A percentile compares a stretch with the other conserved stretches of the same genome.
These are phyloP conservation scores for Inga leiocalycina DNA, from an alignment of 306 rosid genomes.

Conservation along the genomic window DNA sequence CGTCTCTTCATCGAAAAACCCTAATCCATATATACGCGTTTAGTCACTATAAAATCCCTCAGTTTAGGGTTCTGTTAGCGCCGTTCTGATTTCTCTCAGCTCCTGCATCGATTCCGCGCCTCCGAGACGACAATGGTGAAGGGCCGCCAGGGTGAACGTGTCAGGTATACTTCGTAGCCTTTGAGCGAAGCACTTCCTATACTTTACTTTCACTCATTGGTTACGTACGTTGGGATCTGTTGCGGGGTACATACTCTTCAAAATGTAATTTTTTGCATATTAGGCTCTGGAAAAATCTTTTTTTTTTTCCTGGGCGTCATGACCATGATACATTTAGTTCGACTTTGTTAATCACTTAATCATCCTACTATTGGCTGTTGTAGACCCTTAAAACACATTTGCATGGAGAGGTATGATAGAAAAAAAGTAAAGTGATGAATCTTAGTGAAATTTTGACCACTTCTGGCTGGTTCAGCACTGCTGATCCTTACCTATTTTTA, in stretches of 20 bases:
- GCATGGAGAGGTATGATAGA: not conserved
- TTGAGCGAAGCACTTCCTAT: too few species aligned
- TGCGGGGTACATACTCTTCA: not conserved
- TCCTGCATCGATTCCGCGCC: not conserved
- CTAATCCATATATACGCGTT: not conserved
- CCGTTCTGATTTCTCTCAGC: not conserved
- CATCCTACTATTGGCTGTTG: not conserved
- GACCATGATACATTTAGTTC: not conserved
- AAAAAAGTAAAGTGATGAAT: not conserved
- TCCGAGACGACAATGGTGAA: slow-evolving; percentile 65
- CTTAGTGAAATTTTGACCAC: not conserved
- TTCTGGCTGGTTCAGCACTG: not conserved
- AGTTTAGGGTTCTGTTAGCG: slow-evolving; percentile 23
- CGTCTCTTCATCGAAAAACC: not conserved
- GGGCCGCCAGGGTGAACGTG: slow-evolving; percentile 91
- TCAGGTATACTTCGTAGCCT: slow-evolving; percentile 49
- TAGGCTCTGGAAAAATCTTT: not conserved
- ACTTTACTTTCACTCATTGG: not conserved
- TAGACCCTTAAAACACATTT: not conserved
- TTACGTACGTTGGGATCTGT: not conserved
- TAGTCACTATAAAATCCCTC: not conserved
- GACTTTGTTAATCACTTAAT: not conserved
- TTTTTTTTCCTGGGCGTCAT: not conserved
- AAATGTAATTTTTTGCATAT: not conserved
- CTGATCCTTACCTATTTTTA: not conserved